These are phyloP conservation scores for Tuber microsphaerosporum DNA, from an alignment of 495 filamentous ascomycete genomes.

Conservation along the genomic window DNA sequence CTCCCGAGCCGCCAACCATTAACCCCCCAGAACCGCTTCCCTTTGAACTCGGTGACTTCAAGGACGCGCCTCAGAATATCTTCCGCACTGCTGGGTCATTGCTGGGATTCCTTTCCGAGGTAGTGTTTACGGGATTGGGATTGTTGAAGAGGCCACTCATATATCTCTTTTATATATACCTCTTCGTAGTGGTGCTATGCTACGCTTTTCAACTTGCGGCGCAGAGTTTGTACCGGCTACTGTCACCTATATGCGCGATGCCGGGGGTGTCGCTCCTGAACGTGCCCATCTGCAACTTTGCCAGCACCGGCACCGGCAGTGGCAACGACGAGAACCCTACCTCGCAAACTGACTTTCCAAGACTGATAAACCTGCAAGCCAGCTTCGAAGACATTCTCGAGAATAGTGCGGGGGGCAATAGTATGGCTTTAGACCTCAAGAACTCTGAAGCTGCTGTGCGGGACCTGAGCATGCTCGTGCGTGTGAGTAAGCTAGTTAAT, in stretches of 20 bases:
- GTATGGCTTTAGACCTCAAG: conserved; percentile 34
- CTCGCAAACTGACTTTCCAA: conserved; percentile 55
- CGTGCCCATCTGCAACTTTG: conserved; percentile 54
- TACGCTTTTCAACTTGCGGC: neutral
- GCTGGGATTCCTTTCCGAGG: neutral
- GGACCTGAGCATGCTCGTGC: conserved; percentile 31
- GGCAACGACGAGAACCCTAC: conserved; percentile 16
- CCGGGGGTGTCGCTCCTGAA: conserved; percentile 54
- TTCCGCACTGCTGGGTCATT: conserved; percentile 1
- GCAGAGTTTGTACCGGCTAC: neutral
- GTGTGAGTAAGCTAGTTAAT: conserved; percentile 17
- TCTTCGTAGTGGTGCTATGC: neutral
- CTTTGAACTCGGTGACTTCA: neutral
- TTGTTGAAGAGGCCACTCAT: neutral
- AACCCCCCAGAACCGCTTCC: neutral
- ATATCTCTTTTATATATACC: neutral
- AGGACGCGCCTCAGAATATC: neutral
- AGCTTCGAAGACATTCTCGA: conserved; percentile 61
- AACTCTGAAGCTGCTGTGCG: conserved; percentile 30
- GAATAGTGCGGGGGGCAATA: conserved; percentile 51
- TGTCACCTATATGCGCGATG: conserved; percentile 60
- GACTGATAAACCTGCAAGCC: conserved; percentile 59
- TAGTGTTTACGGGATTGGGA: neutral
- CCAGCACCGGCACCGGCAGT: conserved; percentile 22
- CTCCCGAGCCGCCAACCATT: neutral